Evolutionary conservation across 1,284 basidiomycete genomes (phyloP).

Genomic region (Moesziomyces parantarcticus): DNA sequence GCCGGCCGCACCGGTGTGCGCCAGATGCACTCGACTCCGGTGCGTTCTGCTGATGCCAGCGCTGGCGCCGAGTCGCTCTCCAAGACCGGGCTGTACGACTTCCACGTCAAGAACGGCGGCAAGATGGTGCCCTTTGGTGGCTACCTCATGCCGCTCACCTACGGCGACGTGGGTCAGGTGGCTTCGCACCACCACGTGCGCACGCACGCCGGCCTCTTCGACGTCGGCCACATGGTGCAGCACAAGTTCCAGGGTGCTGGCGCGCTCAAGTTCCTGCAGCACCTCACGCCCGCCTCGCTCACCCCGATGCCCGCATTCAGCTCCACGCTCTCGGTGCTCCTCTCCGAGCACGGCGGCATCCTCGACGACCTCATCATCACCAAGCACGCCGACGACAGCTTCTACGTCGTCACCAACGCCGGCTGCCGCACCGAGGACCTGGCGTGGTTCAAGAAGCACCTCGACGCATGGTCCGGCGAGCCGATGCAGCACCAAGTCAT

Average conservation of each 20-base stretch:
- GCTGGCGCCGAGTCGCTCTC: slow-evolving; percentile 32
- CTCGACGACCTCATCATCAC: slow-evolving; percentile 82
- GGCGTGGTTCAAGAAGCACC: slow-evolving; percentile 80
- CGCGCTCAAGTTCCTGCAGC: slow-evolving; percentile 80
- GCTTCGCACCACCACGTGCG: slow-evolving; percentile 92
- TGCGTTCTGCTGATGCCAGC: slow-evolving; percentile 18
- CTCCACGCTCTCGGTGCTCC: slow-evolving; percentile 81
- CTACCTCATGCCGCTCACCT: slow-evolving; percentile 91
- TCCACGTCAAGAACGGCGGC: slow-evolving; percentile 83
- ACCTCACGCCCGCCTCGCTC: slow-evolving; percentile 74
- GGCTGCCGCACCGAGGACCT: slow-evolving; percentile 84
- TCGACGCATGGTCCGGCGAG: slow-evolving; percentile 65
- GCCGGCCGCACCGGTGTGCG: slow-evolving; percentile 6
- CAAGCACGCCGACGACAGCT: slow-evolving; percentile 71
- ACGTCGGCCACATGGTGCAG: slow-evolving; percentile 94
- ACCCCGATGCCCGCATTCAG: slow-evolving; percentile 77
- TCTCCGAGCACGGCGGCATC: slow-evolving; percentile 90
- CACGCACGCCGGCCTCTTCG: slow-evolving; percentile 85
- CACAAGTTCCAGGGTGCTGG: slow-evolving; percentile 68
- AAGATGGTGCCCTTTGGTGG: slow-evolving; percentile 99
- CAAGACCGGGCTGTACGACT: slow-evolving; percentile 85
- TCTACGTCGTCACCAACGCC: slow-evolving; percentile 97
- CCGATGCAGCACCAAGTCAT: slow-evolving; percentile 84
- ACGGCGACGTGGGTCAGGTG: slow-evolving; percentile 75
- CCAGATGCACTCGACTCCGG: slow-evolving; percentile 30